Percentiles rank a stretch among this genome's conserved stretches.
phyloP scores from a whole-genome alignment of 805 yeast species.

The Pachysolen tannophilus region DNA sequence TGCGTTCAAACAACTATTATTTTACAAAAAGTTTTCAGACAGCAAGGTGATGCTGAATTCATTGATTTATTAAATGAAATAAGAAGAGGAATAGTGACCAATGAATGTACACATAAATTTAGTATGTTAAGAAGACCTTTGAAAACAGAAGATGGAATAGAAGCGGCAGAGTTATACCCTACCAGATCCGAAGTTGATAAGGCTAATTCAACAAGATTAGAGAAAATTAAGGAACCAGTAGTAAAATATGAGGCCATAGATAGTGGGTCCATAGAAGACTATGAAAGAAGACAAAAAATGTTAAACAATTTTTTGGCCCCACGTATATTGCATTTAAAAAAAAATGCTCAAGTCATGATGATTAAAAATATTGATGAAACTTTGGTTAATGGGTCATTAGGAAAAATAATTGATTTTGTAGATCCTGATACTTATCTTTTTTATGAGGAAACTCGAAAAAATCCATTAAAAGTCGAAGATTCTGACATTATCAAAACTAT shows the following conservation, averaged over 20 bases:
- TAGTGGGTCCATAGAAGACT: conserved; percentile 38
- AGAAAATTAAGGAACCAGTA: conserved; percentile 33
- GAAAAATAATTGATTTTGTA: conserved; percentile 45
- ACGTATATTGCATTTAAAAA: conserved; percentile 52
- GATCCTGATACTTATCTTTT: conserved; percentile 42
- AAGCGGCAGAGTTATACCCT: conserved; percentile 69
- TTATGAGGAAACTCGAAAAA: conserved; percentile 19
- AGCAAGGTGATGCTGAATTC: conserved; percentile 63
- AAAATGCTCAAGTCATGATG: conserved; percentile 93
- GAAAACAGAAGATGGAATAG: conserved; percentile 45
- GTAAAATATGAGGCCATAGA: conserved; percentile 43
- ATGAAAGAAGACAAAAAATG: conserved; percentile 32
- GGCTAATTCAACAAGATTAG: conserved; percentile 49
- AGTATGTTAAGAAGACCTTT: conserved; percentile 43
- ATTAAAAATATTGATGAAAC: conserved; percentile 69
- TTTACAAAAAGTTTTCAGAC: conserved; percentile 63
- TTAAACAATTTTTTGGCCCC: conserved; percentile 60
- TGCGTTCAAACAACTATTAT: conserved; percentile 51
- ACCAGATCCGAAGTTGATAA: conserved; percentile 65
- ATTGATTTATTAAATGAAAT: conserved; percentile 70
- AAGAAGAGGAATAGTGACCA: conserved; percentile 53
- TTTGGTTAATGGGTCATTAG: conserved; percentile 88
- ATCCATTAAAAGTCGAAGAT: conserved; percentile 11
- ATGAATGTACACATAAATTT: conserved; percentile 41
- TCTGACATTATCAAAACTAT: conserved; percentile 13